phyloP scores from a whole-genome alignment of 2,329 filamentous ascomycete genomes.

The Talaromyces islandicus region DNA sequence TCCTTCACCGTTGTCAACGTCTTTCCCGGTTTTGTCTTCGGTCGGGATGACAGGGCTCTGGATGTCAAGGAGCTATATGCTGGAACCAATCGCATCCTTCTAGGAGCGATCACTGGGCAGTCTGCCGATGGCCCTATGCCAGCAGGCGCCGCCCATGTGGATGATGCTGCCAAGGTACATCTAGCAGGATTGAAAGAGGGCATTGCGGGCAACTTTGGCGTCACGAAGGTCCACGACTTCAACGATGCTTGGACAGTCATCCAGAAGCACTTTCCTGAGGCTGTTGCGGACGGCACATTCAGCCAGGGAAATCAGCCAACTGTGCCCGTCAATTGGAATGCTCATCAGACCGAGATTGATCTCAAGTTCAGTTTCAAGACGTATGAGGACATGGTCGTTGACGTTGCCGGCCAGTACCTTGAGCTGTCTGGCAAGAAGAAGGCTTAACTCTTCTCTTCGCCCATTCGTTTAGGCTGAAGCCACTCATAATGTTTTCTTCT shows the following conservation, averaged over 20 bases:
- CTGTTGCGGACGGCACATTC: background rate
- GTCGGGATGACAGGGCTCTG: conserved; percentile 22
- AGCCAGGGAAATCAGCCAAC: background rate
- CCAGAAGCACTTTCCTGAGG: background rate
- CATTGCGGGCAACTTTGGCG: background rate
- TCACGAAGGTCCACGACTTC: background rate
- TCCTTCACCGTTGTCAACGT: conserved; percentile 25
- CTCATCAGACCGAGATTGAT: background rate
- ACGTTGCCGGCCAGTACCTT: background rate
- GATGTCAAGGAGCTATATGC: conserved; percentile 13
- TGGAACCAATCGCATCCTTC: conserved; percentile 14
- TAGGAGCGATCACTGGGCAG: background rate
- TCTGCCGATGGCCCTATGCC: conserved; percentile 10
- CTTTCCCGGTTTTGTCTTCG: conserved; percentile 21
- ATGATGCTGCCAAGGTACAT: conserved; percentile 25
- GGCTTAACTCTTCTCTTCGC: too few species aligned
- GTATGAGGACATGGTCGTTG: background rate
- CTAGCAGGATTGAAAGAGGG: background rate
- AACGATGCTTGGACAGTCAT: background rate
- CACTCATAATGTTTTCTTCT: too few species aligned
- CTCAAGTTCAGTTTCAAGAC: background rate
- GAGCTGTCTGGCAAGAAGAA: background rate
- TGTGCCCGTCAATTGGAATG: background rate
- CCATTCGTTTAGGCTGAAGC: too few species aligned
- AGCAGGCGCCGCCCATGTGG: conserved; percentile 16